Conservation (phyloP, 345 rosid genomes). For the Dovyalis caffra region DNA sequence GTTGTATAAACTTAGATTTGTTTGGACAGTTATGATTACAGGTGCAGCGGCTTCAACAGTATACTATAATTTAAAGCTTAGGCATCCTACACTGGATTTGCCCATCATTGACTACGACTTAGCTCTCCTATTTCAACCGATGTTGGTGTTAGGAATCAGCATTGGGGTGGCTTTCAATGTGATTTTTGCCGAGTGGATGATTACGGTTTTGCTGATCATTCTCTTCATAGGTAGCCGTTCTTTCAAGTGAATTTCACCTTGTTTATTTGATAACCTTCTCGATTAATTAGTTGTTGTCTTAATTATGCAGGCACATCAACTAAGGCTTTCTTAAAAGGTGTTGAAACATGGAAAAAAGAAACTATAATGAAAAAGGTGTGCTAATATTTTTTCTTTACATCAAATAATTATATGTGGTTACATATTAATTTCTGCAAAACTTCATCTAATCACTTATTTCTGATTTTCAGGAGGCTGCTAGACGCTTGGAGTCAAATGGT, state of each 20-base stretch:
- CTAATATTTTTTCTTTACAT: background rate
- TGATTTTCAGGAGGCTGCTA: conserved; percentile 36
- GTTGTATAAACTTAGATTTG: background rate
- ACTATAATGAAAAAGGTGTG: conserved; percentile 34
- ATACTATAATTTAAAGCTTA: no score
- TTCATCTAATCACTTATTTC: background rate
- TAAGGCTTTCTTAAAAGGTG: conserved; percentile 48
- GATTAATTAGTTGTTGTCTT: background rate
- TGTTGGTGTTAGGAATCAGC: no score
- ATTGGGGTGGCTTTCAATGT: no score
- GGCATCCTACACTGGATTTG: no score
- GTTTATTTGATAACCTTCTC: background rate
- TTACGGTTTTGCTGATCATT: no score
- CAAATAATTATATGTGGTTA: background rate
- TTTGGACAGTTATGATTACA: no score
- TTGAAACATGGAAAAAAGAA: conserved; percentile 56
- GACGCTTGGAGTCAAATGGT: conserved; percentile 24
- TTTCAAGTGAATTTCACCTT: background rate
- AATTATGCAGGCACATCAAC: conserved; percentile 41
- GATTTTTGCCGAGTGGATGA: no score
- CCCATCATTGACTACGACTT: no score
- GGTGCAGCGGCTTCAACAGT: no score
- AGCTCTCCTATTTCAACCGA: no score
- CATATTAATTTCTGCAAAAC: background rate
- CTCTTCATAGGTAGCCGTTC: conserved; percentile 22